These are phyloP conservation scores for Aechmea fasciata DNA, from an alignment of 176 grass and related monocot genomes.

Conservation along the genomic window DNA sequence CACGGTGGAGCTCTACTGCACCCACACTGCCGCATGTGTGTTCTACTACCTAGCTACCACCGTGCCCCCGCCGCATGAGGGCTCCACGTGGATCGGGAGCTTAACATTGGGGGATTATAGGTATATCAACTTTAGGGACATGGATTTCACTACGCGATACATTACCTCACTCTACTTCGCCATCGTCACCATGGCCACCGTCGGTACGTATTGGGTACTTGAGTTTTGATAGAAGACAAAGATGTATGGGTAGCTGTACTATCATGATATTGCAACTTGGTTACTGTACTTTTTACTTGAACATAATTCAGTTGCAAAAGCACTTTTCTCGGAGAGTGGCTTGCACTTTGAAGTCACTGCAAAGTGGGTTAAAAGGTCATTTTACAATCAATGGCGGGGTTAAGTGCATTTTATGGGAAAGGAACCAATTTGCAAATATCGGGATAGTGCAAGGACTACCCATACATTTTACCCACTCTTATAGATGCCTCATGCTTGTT, in stretches of 20 bases:
- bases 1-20: conserved; percentile 83
- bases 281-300: too few species aligned
- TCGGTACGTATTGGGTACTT: conserved; percentile 29
- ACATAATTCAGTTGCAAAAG: too few species aligned
- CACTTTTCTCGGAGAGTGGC: too few species aligned
- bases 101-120: conserved; percentile 38
- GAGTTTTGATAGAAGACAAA: not conserved
- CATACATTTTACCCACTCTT: too few species aligned
- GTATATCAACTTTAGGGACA: conserved; percentile 66
- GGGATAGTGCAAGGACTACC: too few species aligned
- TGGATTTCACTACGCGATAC: conserved; percentile 67
- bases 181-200: conserved; percentile 77
- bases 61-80: conserved; percentile 47
- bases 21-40: conserved; percentile 74
- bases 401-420: not conserved
- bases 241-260: not conserved
- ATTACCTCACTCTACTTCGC: conserved; percentile 78
- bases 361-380: too few species aligned
- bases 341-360: too few species aligned
- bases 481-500: too few species aligned
- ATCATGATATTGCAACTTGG: too few species aligned
- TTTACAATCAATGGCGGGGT: too few species aligned
- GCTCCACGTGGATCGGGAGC: conserved; percentile 79
- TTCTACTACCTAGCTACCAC: conserved; percentile 94
- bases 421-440: too few species aligned